Base-by-base conservation (phyloP, 495 filamentous ascomycete genomes). In the Aspergillus sclerotiicarbonarius region DNA sequence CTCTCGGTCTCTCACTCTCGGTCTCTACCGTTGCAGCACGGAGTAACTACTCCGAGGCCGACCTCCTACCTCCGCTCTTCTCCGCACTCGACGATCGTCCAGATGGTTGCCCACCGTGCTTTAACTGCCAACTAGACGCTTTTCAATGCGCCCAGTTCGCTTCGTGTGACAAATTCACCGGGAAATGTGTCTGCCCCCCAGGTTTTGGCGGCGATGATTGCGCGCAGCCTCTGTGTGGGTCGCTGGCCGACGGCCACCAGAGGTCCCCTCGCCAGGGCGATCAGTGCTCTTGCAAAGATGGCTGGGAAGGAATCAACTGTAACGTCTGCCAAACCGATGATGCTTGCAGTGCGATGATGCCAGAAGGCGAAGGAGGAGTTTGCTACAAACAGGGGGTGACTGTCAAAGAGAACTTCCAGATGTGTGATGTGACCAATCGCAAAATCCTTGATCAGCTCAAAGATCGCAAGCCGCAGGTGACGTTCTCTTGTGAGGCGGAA, bases 241-340 rank as follows among this genome's bases (percentile, higher is more conserved):
- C 92, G n/a, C 80, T 97, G 19, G 82, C 88, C 16, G 87, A 89
- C 63, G 91, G 90, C 31, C 77, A 77, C 54, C 84, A 96, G 59
- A 83, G 94, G 62, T 77, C 86, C 15, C 82, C 85, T 60, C 83
- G 92, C 66, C 70, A 84, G 44, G 84, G 80, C 45, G 77, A 85
- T 15, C 74, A 78, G 33, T 98, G 94, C 73, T 75, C 92, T 25
- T 98, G 94, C 73, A 86, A 92, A 60, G 91, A 96, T 32, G 94
- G 95, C 48, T 98, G 94, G 94, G 83, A 83, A n/a, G 94, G 94
- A 59, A 92, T 98, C 73, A 98, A 98, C 79, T 98, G 94, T 81
- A 98, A 98, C 68, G 90, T 98, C 54, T 98, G 94, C 74, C 82
- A 87, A 46, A 83, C 84, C 15, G 80, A 98, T 68, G 75, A 87